phyloP scores from a whole-genome alignment of 306 rosid species.

The Ziziphus jujuba region DNA sequence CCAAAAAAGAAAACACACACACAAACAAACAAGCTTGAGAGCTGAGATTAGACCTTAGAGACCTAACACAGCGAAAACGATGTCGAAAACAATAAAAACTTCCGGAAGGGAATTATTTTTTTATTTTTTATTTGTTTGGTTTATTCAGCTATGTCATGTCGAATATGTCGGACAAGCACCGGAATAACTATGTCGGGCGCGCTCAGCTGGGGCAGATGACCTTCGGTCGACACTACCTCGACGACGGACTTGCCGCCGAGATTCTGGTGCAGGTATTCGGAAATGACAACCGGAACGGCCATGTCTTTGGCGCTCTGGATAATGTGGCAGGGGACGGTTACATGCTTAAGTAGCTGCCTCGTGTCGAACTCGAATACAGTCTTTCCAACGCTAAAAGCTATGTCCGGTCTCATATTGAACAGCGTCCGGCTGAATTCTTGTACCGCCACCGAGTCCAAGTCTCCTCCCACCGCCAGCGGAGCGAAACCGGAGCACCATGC shows the following conservation, averaged over 20 bases:
- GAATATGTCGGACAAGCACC: conserved; percentile 67
- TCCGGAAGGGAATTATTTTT: no score
- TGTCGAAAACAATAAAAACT: no score
- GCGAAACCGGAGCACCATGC: conserved; percentile 90
- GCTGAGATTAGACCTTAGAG: no score
- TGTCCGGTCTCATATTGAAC: conserved; percentile 91
- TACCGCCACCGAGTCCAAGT: conserved; percentile 81
- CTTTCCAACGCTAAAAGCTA: conserved; percentile 55
- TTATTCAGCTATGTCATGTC: conserved; percentile 42
- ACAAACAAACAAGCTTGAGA: no score
- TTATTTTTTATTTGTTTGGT: no score
- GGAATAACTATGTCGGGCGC: conserved; percentile 80
- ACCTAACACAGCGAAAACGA: no score
- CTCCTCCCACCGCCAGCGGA: conserved; percentile 80
- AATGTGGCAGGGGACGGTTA: conserved; percentile 71
- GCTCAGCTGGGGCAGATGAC: conserved; percentile 85
- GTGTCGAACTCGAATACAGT: conserved; percentile 70
- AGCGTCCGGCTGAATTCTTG: conserved; percentile 89
- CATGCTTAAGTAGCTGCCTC: conserved; percentile 50
- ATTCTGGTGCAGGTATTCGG: conserved; percentile 66
- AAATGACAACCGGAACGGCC: conserved; percentile 77
- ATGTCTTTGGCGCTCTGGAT: conserved; percentile 71
- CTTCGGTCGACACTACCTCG: conserved; percentile 75
- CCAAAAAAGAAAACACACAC: no score
- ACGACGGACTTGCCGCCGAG: conserved; percentile 65